phyloP scores from a whole-genome alignment of 2,329 filamentous ascomycete genomes.

The Teratosphaeria destructans region DNA sequence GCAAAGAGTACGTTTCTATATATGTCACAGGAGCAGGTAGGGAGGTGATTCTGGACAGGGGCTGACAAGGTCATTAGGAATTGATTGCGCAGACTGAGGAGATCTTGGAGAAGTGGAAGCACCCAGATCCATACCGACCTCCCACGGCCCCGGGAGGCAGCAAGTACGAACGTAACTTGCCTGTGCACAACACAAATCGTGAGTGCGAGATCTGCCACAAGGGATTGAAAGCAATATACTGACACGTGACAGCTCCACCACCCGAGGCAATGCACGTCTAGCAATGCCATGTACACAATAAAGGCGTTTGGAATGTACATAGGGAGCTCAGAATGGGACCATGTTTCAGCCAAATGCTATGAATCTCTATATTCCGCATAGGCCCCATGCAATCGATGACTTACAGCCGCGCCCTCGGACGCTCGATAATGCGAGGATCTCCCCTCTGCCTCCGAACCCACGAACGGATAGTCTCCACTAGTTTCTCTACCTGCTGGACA shows the following conservation, averaged over 20 bases:
- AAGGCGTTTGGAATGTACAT: conserved; percentile 13
- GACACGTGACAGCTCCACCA: conserved; percentile 35
- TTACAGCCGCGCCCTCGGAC: neutral
- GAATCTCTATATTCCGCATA: neutral
- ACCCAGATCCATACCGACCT: conserved; percentile 83
- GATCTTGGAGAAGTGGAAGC: conserved; percentile 87
- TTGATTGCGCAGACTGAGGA: conserved; percentile 81
- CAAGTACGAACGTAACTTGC: conserved; percentile 91
- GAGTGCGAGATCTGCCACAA: conserved; percentile 32
- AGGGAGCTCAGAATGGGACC: conserved; percentile 2
- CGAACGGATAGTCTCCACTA: conserved; percentile 38
- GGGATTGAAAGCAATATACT: neutral
- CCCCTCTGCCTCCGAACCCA: conserved; percentile 33
- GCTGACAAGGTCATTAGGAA: conserved; percentile 45
- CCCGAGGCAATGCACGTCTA: conserved; percentile 33
- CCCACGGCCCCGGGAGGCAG: conserved; percentile 92
- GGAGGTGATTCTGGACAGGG: neutral
- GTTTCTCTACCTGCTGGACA: conserved; percentile 42
- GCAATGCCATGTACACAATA: conserved; percentile 5
- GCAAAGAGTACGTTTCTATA: conserved; percentile 55
- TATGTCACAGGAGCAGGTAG: neutral
- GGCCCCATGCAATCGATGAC: neutral
- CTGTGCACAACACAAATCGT: conserved; percentile 71
- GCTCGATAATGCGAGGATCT: neutral
- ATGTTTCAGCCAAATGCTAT: neutral